A percentile compares a stretch with the other conserved stretches of the same genome.
These are phyloP conservation scores for Penicillium bialowiezense DNA, from an alignment of 495 filamentous ascomycete species.

Conservation along the genomic window DNA sequence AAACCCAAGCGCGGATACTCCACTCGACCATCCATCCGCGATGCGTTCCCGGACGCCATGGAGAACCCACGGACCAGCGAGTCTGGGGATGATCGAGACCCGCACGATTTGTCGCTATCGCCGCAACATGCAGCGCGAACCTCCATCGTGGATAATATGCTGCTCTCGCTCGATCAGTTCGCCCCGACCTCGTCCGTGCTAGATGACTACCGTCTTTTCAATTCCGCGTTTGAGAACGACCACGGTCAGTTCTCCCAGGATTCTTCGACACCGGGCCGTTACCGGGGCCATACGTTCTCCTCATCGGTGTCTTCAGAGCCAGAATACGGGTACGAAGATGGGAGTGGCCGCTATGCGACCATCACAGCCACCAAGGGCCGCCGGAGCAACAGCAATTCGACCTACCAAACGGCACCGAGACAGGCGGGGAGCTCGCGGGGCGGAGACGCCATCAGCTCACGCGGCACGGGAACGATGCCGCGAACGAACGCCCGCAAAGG, in stretches of 20 bases:
- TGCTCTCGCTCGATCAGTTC: conserved; percentile 82
- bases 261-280: conserved; percentile 35
- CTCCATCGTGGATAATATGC: conserved; percentile 89
- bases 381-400: conserved; percentile 80
- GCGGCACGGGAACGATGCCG: conserved; percentile 24
- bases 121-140: conserved; percentile 73
- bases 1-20: conserved; percentile 31
- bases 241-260: conserved; percentile 24
- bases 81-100: conserved; percentile 60
- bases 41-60: conserved; percentile 50
- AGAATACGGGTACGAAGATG: conserved; percentile 65
- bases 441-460: conserved; percentile 37
- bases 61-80: conserved; percentile 43
- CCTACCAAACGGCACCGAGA: conserved; percentile 59
- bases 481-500: conserved; percentile 47
- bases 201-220: conserved; percentile 43
- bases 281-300: conserved; percentile 59
- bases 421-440: conserved; percentile 62
- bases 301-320: conserved; percentile 75
- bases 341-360: conserved; percentile 59
- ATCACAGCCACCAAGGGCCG: conserved; percentile 49
- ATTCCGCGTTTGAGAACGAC: conserved; percentile 37
- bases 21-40: conserved; percentile 38
- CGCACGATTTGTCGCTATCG: conserved; percentile 82
- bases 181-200: conserved; percentile 44